Evolutionary conservation across 2,329 filamentous ascomycete species (phyloP), one percentile per base, ranked within the genome.

Genomic region (Ceratocystis alfenasii): DNA sequence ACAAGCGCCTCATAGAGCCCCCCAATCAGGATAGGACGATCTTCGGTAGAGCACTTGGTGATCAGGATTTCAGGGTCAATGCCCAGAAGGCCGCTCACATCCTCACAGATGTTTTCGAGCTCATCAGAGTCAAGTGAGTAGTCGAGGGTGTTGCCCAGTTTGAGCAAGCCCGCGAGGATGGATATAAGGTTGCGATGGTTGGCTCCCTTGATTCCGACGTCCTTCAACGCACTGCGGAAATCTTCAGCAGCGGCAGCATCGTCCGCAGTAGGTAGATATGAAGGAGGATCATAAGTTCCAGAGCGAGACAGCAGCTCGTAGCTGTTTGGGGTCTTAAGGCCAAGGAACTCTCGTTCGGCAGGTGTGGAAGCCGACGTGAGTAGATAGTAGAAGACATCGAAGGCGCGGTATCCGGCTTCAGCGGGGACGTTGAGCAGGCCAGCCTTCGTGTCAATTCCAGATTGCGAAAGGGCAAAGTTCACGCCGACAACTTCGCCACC

Each of bases 381-480:
- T 0, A 99, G 84, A 72, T 96, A 97, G 77, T 99, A 97, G 73
- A 99, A 97, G 62, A 95, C 94, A 73, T 99, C 93, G 71, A 99
- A 99, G 2, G 93, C 94, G 69, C 94, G 87, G 75, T 90, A 90
- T 12, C 94, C 94, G 5, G 85, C 73, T 72, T 96, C 86, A 0
- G 85, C 76, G 0, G 94, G 89, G 17, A 99, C 84, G 66, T 88
- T 85, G 17, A 96, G 79, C 10, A 99, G 79, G 53, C 93, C 94
- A 69, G 85, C 85, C 22, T 81, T 77, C 0, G 91, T 94, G 73
- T 99, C 89, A 68, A 99, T 88, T 20, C 94, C 94, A 2, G 90
- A 88, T 48, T 90, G 88, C 0, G 93, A 93, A 6, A 99, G 78
- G 30, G 90, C 86, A 63, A 97, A 75, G 1, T 85, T 83, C 30